Evolutionary conservation across 768 basidiomycete genomes (phyloP).

Genomic region (Cystobasidium onofrii): DNA sequence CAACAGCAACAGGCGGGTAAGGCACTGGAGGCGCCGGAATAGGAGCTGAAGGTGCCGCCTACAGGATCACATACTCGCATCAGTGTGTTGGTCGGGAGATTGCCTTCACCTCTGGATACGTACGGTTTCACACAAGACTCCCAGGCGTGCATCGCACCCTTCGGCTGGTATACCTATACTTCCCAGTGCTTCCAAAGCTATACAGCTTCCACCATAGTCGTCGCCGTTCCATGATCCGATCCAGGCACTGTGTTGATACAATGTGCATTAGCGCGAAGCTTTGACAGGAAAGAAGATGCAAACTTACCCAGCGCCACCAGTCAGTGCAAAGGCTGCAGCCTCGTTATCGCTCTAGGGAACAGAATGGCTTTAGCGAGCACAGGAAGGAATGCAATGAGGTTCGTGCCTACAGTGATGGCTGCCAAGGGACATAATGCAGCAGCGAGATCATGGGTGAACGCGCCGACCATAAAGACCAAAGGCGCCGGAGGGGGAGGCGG

Average conservation of each 20-base stretch:
- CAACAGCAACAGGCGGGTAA: background rate
- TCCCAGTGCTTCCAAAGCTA: background rate
- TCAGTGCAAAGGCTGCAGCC: background rate
- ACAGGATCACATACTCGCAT: background rate
- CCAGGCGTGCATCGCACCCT: background rate
- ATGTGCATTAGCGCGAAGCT: background rate
- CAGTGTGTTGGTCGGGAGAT: background rate
- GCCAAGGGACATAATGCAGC: background rate
- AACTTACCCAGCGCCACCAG: background rate
- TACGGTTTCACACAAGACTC: background rate
- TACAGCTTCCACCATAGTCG: background rate
- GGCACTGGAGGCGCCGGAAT: background rate
- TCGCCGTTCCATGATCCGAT: background rate
- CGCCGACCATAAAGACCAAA: background rate
- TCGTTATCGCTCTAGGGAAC: background rate
- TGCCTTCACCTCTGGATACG: background rate
- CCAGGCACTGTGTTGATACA: background rate
- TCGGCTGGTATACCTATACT: background rate
- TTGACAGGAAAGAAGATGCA: background rate
- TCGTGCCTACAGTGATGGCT: background rate
- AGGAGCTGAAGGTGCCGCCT: background rate
- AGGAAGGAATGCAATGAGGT: too few species aligned
- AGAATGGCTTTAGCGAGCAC: background rate
- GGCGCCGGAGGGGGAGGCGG: background rate
- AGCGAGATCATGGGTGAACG: background rate